Conservation (phyloP, 805 yeast species). For the Yarrowia divulgata region DNA sequence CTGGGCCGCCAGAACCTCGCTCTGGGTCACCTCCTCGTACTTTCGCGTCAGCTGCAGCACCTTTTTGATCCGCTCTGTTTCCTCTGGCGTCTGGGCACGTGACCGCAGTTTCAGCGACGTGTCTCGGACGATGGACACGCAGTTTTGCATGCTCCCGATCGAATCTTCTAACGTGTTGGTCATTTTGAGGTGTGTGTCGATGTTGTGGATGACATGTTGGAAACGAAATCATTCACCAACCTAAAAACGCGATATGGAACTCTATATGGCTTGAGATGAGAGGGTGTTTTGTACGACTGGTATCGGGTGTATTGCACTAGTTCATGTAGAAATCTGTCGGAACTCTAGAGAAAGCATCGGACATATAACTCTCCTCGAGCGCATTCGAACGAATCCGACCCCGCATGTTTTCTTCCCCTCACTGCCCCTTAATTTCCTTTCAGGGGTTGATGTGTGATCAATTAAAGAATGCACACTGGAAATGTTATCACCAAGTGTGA, state of each 20-base stretch:
- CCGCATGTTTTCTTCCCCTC: no score
- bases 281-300: background rate
- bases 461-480: no score
- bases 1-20: conserved; percentile 31
- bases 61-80: conserved; percentile 17
- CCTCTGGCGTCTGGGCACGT: conserved; percentile 32
- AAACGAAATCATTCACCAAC: background rate
- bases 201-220: background rate
- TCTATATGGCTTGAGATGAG: background rate
- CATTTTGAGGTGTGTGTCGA: background rate
- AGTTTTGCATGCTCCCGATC: conserved; percentile 26
- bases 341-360: no score
- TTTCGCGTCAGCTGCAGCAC: conserved; percentile 30
- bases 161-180: conserved; percentile 24
- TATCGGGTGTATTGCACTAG: no score
- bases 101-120: conserved; percentile 13
- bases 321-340: no score
- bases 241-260: conserved; percentile 20
- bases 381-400: no score
- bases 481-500: no score
- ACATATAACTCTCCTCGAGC: no score
- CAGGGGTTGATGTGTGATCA: no score
- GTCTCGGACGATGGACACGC: conserved; percentile 23
- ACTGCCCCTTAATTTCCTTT: no score
- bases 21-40: conserved; percentile 35